A percentile compares a stretch with the other conserved stretches of the same genome.
Conservation (phyloP, 2,329 filamentous ascomycete genomes). For the Penicillium sp. region DNA sequence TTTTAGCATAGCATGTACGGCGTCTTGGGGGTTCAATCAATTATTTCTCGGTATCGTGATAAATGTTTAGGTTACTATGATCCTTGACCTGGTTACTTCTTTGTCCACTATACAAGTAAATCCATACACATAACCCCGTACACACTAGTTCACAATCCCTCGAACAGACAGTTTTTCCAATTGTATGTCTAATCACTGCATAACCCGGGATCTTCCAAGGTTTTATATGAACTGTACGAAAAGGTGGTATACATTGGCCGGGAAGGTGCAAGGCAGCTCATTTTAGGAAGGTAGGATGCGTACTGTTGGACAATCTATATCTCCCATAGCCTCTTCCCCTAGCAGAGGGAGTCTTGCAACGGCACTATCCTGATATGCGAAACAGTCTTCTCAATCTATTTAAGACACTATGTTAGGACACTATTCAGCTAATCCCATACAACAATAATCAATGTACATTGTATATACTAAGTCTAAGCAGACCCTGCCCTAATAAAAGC, state of each 20-base stretch:
- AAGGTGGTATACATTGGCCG: too few species aligned
- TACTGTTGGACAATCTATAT: conserved; percentile 3
- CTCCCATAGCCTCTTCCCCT: conserved; percentile 1
- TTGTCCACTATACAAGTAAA: neutral
- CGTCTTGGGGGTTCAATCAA: conserved; percentile 3
- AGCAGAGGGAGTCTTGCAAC: too few species aligned
- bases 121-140: neutral
- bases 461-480: neutral
- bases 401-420: too few species aligned
- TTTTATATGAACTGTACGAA: too few species aligned
- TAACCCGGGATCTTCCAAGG: too few species aligned
- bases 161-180: too few species aligned
- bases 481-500: neutral
- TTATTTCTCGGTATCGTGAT: neutral
- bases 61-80: neutral
- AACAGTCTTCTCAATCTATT: too few species aligned
- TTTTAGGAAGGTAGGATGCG: too few species aligned
- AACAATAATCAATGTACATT: neutral
- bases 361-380: neutral
- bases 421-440: too few species aligned
- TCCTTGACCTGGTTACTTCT: neutral
- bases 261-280: too few species aligned
- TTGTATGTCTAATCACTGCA: too few species aligned
- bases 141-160: too few species aligned
- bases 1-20: conserved; percentile 13